A percentile compares a stretch with the other conserved stretches of the same genome.
Conservation (phyloP, 2,329 filamentous ascomycete species). For the Endoconidiophora laricicola region DNA sequence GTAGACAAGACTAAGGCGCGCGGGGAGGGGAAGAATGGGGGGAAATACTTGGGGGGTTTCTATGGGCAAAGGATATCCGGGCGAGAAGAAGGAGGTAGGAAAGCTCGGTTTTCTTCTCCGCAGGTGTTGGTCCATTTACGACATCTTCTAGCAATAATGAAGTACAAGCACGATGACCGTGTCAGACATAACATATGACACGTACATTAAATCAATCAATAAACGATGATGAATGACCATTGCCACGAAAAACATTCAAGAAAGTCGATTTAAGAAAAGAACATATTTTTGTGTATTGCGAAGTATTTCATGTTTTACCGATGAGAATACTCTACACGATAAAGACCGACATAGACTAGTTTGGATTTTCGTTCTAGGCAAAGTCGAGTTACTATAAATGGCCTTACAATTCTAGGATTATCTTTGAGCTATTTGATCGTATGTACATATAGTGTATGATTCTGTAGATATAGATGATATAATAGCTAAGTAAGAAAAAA, state of each 20-base stretch:
- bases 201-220: background rate
- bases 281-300: too few relatives aligned
- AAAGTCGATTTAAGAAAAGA: background rate
- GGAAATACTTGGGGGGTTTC: conserved; percentile 6
- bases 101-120: background rate
- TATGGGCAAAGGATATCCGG: background rate
- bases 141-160: background rate
- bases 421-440: too few relatives aligned
- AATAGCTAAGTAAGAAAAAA: too few relatives aligned
- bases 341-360: too few relatives aligned
- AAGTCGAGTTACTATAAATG: too few relatives aligned
- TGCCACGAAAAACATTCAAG: background rate
- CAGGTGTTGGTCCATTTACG: background rate
- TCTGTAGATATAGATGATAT: too few relatives aligned
- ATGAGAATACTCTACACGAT: too few relatives aligned
- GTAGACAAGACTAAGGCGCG: conserved; percentile 64
- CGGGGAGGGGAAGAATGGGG: background rate
- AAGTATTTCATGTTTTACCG: too few relatives aligned
- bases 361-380: too few relatives aligned
- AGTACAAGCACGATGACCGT: background rate
- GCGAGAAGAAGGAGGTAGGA: background rate
- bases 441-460: too few relatives aligned
- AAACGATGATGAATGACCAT: conserved; percentile 12
- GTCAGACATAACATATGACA: conserved; percentile 1
- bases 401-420: too few relatives aligned